These are phyloP conservation scores for Phytomonas francai DNA, from an alignment of 208 protist genomes.

Conservation along the genomic window DNA sequence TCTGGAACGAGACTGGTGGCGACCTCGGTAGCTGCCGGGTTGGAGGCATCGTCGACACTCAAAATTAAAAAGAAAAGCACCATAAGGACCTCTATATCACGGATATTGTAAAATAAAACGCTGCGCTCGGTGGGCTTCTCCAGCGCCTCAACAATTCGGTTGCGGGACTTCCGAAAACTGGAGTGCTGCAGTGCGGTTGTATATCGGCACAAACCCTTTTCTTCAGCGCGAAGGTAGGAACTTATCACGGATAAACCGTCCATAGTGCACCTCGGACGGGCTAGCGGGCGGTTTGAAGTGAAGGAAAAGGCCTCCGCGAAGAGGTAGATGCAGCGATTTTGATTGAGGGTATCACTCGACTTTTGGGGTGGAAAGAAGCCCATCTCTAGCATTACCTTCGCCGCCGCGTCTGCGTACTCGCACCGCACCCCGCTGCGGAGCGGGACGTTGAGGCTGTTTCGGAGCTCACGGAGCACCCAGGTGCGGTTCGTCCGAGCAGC, in stretches of 20 bases:
- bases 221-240: conserved; percentile 55
- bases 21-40: conserved; percentile 50
- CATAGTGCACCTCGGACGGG: conserved; percentile 50
- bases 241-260: conserved; percentile 37
- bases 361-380: conserved; percentile 54
- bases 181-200: conserved; percentile 50
- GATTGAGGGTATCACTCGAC: conserved; percentile 42
- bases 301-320: conserved; percentile 83
- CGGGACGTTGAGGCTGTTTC: conserved; percentile 65
- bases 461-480: conserved; percentile 78
- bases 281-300: conserved; percentile 30
- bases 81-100: conserved; percentile 77
- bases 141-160: conserved; percentile 76
- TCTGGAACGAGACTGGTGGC: conserved; percentile 62
- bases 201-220: conserved; percentile 55
- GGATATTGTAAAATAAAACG: conserved; percentile 79
- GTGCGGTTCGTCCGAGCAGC: conserved; percentile 64
- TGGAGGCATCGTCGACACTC: conserved; percentile 74
- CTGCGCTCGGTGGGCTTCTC: conserved; percentile 53
- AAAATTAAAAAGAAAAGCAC: conserved; percentile 76
- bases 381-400: conserved; percentile 43
- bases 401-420: conserved; percentile 57
- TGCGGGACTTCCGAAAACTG: conserved; percentile 68
- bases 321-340: conserved; percentile 80
- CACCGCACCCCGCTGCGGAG: conserved; percentile 36